Conservation (phyloP, 1,284 basidiomycete species). For the Puccinia triticina region DNA sequence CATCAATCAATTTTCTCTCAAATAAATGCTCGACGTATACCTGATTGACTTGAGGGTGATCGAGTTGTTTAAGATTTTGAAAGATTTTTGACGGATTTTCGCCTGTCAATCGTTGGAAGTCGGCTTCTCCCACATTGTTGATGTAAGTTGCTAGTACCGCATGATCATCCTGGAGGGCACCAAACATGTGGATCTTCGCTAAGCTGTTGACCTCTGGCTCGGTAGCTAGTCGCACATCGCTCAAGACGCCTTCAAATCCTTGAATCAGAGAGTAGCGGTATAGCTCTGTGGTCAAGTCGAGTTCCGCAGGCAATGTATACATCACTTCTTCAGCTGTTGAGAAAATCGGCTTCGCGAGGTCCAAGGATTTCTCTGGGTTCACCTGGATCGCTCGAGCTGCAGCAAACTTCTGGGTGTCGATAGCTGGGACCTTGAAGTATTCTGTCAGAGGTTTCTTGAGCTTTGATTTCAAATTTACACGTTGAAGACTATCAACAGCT, state of each 20-base stretch:
- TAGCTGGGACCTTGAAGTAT: not conserved
- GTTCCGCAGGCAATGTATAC: not conserved
- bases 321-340: constrained; percentile 7
- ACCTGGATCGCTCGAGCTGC: not conserved
- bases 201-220: not conserved
- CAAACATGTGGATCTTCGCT: not conserved
- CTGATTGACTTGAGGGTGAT: too few species aligned
- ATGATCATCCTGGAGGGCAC: not conserved
- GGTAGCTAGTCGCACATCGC: not conserved
- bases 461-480: too few species aligned
- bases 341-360: not conserved
- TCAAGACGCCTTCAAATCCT: not conserved
- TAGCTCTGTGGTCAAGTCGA: constrained; percentile 5
- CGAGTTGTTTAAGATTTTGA: not conserved
- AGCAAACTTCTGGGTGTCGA: not conserved
- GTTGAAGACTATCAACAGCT: not conserved
- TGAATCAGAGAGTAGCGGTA: constrained; percentile 11
- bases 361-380: not conserved
- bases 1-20: not conserved
- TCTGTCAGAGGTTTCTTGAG: not conserved
- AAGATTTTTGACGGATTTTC: not conserved
- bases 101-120: not conserved
- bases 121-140: constrained; percentile 13
- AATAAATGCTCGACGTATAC: too few species aligned
- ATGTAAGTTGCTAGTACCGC: not conserved